Base-by-base conservation (phyloP, 169 alveolate genomes). In the Ichthyophthirius multifiliis region DNA sequence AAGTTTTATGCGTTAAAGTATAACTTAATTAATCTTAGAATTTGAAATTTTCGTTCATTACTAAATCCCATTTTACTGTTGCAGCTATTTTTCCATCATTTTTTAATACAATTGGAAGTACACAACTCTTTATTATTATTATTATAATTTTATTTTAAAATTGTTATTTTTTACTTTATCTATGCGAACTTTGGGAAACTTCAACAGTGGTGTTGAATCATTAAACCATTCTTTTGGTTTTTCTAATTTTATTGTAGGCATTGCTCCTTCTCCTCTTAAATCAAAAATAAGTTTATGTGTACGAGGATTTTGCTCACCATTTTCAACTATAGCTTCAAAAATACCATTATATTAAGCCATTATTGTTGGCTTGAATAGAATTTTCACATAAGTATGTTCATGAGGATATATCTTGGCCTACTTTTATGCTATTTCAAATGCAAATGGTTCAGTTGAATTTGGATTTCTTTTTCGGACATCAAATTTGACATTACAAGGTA, bases 261-360 rank as follows among this genome's bases (percentile, higher is more conserved):
- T 92, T 1, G 98, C 94, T 20, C 99, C 99, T 71, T 97, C 99
- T 39, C 99, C 99, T 62, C 97, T 92, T 75, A 97, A 75, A 82
- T 95, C 98, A 74, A 97, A 97, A 32, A 91, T 64, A 47, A 96
- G 89, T 37, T 92, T 88, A 47, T 93, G 95, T 20, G 97, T 91
- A 65, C 92, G 89, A 16, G 97, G 92, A 63, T 91, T 95, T 44
- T 96, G 88, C 13, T 92, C 94, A 45, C 98, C 98, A 37, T 91
- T 93, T 27, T 95, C 97, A 35, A 97, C 98, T 0, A 90, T 83
- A 1, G 98, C 98, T 74, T 94, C 96, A 82, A 97, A 95, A 55
- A 89, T 86, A 18, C 97, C 98, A 44, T 92, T 89, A 89, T 94
- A 97, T 9, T 95, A 77, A 90, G 94, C 96, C 86, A 97, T 91